Evolutionary conservation across 345 rosid genomes (phyloP).

Genomic region (Acer negundo): DNA sequence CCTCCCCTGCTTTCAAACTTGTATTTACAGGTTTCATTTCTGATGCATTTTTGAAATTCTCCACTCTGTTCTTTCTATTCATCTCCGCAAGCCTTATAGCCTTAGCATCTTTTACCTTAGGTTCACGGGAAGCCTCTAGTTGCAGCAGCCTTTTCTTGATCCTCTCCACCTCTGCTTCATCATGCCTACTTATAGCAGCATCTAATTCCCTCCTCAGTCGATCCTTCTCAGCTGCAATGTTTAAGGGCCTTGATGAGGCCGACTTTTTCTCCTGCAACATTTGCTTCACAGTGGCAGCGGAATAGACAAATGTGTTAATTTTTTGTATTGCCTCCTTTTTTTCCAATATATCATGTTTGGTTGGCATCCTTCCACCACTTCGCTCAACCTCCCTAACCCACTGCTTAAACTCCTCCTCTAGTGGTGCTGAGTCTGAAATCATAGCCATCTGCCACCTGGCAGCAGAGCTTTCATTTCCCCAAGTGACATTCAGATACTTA

Average conservation of each 20-base stretch:
- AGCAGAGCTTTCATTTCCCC: conserved; percentile 94
- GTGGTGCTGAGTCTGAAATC: conserved; percentile 90
- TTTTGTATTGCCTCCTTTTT: conserved; percentile 81
- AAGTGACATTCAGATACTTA: conserved; percentile 81
- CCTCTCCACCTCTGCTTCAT: conserved; percentile 76
- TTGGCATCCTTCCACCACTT: conserved; percentile 78
- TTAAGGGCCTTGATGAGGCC: conserved; percentile 79
- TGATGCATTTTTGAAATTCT: conserved; percentile 94
- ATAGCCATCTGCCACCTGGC: conserved; percentile 99
- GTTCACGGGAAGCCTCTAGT: conserved; percentile 74
- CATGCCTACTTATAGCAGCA: conserved; percentile 66
- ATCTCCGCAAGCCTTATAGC: conserved; percentile 91
- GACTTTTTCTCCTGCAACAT: conserved; percentile 98
- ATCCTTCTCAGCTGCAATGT: conserved; percentile 97
- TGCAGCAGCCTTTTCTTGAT: conserved; percentile 71
- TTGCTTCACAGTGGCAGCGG: conserved; percentile 92
- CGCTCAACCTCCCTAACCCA: conserved; percentile 91
- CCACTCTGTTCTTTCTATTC: conserved; percentile 93
- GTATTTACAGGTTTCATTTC: conserved; percentile 59
- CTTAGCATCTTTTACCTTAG: conserved; percentile 66
- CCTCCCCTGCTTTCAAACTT: conserved; percentile 90
- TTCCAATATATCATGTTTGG: conserved; percentile 77
- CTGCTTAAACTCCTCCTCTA: conserved; percentile 87
- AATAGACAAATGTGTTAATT: conserved; percentile 76
- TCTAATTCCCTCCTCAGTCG: conserved; percentile 87